Evolutionary conservation across 1,139 yeast species (phyloP).

Genomic region (Tardiomyces blankii): DNA sequence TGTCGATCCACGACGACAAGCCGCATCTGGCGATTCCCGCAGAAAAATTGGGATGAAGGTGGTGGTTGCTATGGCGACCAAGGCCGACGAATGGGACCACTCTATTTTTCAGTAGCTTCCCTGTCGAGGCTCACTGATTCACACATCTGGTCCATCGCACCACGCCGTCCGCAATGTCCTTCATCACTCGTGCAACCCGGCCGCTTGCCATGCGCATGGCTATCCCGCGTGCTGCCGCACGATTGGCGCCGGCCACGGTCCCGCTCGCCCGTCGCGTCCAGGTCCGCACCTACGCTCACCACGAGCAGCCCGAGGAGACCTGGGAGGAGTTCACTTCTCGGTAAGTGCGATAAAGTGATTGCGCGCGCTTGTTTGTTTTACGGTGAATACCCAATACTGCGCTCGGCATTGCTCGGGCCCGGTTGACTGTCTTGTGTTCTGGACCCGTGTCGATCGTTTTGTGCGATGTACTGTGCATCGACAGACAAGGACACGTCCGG

Average conservation of each 20-base stretch:
- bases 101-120: background rate
- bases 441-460: no score
- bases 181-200: background rate
- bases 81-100: background rate
- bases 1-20: no score
- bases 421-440: no score
- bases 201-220: background rate
- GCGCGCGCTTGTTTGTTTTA: no score
- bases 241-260: background rate
- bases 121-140: background rate
- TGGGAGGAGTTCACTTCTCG: background rate
- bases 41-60: no score
- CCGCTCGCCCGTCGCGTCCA: background rate
- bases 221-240: background rate
- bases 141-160: background rate
- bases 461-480: no score
- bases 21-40: no score
- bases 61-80: background rate
- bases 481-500: no score
- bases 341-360: background rate
- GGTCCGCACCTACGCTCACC: background rate
- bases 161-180: background rate
- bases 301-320: conserved; percentile 1
- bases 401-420: no score
- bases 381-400: no score